Base-by-base conservation (phyloP, 2,329 filamentous ascomycete species). In the Ceratocystis cacaofunesta region DNA sequence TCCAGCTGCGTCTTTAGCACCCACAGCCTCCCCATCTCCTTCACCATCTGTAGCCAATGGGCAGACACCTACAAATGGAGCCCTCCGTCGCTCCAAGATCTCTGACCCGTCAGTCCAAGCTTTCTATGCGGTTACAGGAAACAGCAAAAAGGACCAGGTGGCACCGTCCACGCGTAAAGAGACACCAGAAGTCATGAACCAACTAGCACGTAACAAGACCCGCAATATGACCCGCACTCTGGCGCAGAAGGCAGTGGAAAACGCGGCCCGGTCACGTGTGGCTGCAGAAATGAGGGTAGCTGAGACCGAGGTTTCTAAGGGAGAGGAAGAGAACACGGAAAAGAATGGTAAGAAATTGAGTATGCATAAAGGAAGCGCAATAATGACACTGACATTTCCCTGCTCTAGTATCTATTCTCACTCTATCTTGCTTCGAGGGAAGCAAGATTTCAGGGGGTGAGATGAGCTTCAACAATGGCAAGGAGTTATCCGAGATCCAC, bases 81-180 rank as follows among this genome's bases (percentile, higher is more conserved):
- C 17, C 8, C 30, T 30, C 15, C 55, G 55, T 15, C 55, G 55
- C 17, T 22, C 55, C 28, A 58, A 58, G 28, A 36, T 58, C 15
- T 32, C 8, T n/a, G 55, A 58, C 19, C 55, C 55, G 8, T 58
- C 55, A 15, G 55, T 58, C 28, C n/a, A 58, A 17, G 55, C 55
- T 32, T 58, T 58, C 28, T 58, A 58, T 25, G 55, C 55, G 30
- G 55, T 58, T 4, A 58, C 55, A 8, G 55, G 55, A 4, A 58
- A 58, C 55, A 58, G 55, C 55, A 58, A 58, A 25, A 58, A 58
- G 55, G 55, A 58, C 28, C 55, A 58, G 22, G 55, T 58, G 17
- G 55, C 55, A 17, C 55, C 55, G 55, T 58, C 55, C 4, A 58
- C 55, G 7, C 55, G 25, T 3, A 58, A 58, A 30, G 55, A 58